Conservation (phyloP, 163 green algal genomes). For the Chlorella variabilis region DNA sequence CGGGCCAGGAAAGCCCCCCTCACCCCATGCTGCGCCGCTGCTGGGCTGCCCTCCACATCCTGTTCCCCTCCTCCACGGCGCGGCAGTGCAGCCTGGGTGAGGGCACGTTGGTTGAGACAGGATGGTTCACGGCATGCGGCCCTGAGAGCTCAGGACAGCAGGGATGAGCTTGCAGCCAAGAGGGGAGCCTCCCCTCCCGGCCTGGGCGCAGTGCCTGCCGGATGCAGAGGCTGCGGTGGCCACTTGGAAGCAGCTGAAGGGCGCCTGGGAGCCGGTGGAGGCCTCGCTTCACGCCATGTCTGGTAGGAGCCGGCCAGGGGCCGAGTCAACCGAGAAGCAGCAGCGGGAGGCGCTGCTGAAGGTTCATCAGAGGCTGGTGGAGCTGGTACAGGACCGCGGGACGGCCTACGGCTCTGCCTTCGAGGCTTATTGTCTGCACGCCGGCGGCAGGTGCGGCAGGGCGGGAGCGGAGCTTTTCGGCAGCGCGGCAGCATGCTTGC, state of each 20-base stretch:
- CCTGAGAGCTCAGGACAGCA: too few species aligned
- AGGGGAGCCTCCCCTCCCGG: too few species aligned
- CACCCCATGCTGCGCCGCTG: too few species aligned
- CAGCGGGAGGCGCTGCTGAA: slow-evolving; percentile 27
- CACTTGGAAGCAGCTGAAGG: neutral
- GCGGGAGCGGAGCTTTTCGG: neutral
- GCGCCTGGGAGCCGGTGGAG: slow-evolving; percentile 14
- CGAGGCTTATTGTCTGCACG: slow-evolving; percentile 37
- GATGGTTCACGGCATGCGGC: too few species aligned
- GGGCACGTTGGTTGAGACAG: too few species aligned
- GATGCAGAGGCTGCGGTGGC: neutral
- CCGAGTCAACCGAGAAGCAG: slow-evolving; percentile 6
- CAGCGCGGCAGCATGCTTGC: neutral
- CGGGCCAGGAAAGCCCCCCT: too few species aligned
- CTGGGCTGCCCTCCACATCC: too few species aligned
- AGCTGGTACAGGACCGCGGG: neutral
- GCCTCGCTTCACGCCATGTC: slow-evolving; percentile 7
- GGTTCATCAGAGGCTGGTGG: slow-evolving; percentile 22
- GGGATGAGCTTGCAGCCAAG: too few species aligned
- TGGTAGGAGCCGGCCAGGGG: slow-evolving; percentile 4
- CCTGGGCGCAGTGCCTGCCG: slow-evolving; percentile 15
- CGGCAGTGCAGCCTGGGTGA: too few species aligned
- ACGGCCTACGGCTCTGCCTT: slow-evolving; percentile 24
- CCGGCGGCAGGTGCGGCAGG: slow-evolving; percentile 27
- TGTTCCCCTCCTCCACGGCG: too few species aligned